A percentile compares a stretch with the other conserved stretches of the same genome.
Evolutionary conservation across 148 eudicot species (phyloP).

Genomic region (Mesembryanthemum crystallinum): DNA sequence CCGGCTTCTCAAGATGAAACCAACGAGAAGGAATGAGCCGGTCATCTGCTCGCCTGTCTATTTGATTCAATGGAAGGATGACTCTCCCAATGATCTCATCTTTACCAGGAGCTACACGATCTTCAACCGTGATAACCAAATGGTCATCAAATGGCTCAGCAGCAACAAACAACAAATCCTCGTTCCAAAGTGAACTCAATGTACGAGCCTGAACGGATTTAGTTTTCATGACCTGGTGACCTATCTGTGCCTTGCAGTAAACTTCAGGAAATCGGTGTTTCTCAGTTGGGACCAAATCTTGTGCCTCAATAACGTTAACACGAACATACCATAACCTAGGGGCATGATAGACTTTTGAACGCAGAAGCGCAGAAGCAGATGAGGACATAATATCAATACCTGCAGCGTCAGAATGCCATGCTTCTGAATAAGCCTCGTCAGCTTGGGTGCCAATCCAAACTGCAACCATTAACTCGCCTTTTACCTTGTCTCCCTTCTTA

Average conservation of each 20-base stretch:
- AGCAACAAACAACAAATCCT: constrained; percentile 86
- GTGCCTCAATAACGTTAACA: constrained; percentile 92
- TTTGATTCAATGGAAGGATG: constrained; percentile 60
- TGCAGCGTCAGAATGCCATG: constrained; percentile 97
- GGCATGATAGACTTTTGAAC: constrained; percentile 91
- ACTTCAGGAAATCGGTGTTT: constrained; percentile 84
- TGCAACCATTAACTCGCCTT: constrained; percentile 91
- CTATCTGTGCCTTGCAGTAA: constrained; percentile 87
- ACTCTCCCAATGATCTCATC: constrained; percentile 90
- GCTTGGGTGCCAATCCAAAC: constrained; percentile 99
- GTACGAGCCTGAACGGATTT: constrained; percentile 72
- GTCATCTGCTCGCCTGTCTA: constrained; percentile 90
- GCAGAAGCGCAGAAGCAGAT: constrained; percentile 59
- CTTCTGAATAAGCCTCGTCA: constrained; percentile 88
- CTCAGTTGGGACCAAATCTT: constrained; percentile 81
- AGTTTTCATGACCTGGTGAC: constrained; percentile 76
- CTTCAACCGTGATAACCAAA: constrained; percentile 79
- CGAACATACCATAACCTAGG: constrained; percentile 94
- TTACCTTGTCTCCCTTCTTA: constrained; percentile 74
- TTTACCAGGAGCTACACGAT: constrained; percentile 92
- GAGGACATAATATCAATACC: constrained; percentile 71
- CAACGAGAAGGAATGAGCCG: constrained; percentile 82
- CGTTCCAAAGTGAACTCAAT: constrained; percentile 82
- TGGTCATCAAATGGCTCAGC: constrained; percentile 98
- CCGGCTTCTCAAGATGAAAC: constrained; percentile 88